Conservation (phyloP, 768 basidiomycete species). For the Multifurca ochricompacta region DNA sequence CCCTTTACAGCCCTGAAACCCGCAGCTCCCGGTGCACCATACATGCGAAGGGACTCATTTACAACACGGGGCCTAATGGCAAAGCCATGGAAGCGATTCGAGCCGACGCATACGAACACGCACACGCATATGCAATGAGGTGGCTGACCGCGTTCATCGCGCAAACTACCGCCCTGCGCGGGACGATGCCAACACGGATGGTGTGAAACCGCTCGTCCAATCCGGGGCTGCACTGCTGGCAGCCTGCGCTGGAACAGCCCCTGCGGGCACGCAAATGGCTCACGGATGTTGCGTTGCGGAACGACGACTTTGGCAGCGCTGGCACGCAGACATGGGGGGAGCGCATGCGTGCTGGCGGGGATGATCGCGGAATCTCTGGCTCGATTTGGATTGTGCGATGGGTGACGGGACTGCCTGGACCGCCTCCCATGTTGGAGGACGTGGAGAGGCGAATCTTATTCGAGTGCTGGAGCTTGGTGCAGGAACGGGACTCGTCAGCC, state of each 20-base stretch:
- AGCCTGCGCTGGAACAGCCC: slow-evolving; percentile 52
- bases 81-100: slow-evolving; percentile 31
- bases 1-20: slow-evolving; percentile 54
- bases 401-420: not conserved
- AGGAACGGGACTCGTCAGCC: slow-evolving; percentile 47
- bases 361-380: slow-evolving; percentile 53
- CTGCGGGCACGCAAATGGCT: slow-evolving; percentile 51
- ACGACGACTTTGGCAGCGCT: slow-evolving; percentile 61
- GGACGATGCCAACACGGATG: not conserved
- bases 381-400: slow-evolving; percentile 36
- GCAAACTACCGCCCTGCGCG: not conserved
- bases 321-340: slow-evolving; percentile 90
- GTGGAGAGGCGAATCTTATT: slow-evolving; percentile 22
- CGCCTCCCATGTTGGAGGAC: not conserved
- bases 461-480: slow-evolving; percentile 49
- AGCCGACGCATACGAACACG: slow-evolving; percentile 60
- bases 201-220: slow-evolving; percentile 37
- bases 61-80: slow-evolving; percentile 1
- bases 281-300: slow-evolving; percentile 62
- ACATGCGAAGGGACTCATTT: too few relatives aligned
- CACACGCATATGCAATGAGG: slow-evolving; percentile 52
- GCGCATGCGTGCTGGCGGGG: slow-evolving; percentile 73
- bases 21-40: slow-evolving; percentile 43
- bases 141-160: slow-evolving; percentile 66
- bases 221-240: slow-evolving; percentile 58